phyloP scores from a whole-genome alignment of 2,329 filamentous ascomycete genomes.

The Xylariaceae sp. region DNA sequence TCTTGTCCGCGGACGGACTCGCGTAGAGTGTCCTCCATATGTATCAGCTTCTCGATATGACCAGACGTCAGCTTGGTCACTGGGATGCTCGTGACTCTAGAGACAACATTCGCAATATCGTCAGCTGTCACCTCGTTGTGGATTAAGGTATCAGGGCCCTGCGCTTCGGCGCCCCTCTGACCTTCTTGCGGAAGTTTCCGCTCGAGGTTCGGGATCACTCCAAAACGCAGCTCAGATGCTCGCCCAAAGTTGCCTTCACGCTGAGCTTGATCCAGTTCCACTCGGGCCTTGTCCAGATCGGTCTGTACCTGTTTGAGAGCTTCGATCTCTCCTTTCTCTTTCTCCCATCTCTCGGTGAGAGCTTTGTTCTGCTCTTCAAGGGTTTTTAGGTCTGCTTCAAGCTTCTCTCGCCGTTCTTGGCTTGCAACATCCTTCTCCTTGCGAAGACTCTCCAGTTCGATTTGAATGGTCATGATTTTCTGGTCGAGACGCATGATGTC shows the following conservation, averaged over 20 bases:
- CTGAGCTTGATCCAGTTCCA: conserved; percentile 84
- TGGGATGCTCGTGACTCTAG: conserved; percentile 86
- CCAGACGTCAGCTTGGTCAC: conserved; percentile 88
- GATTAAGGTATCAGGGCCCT: conserved; percentile 57
- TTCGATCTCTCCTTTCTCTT: conserved; percentile 81
- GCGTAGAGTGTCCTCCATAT: conserved; percentile 88
- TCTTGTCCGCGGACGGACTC: conserved; percentile 88
- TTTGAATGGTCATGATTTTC: conserved; percentile 95
- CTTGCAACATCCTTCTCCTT: conserved; percentile 92
- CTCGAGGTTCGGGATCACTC: conserved; percentile 78
- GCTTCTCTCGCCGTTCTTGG: conserved; percentile 79
- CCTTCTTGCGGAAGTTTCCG: conserved; percentile 74
- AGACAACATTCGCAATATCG: conserved; percentile 90
- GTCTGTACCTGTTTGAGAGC: conserved; percentile 82
- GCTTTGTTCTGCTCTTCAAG: conserved; percentile 73
- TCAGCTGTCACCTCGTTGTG: conserved; percentile 95
- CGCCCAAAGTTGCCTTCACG: conserved; percentile 82
- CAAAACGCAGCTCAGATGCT: conserved; percentile 88
- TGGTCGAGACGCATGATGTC: conserved; percentile 89
- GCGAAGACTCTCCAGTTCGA: conserved; percentile 87
- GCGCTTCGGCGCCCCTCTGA: conserved; percentile 30
- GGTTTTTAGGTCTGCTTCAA: conserved; percentile 70
- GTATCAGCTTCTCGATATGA: conserved; percentile 89
- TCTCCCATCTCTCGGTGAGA: conserved; percentile 83
- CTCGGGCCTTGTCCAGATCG: conserved; percentile 78